Conservation (phyloP, 2,329 filamentous ascomycete species). For the Venturia carpophila region DNA sequence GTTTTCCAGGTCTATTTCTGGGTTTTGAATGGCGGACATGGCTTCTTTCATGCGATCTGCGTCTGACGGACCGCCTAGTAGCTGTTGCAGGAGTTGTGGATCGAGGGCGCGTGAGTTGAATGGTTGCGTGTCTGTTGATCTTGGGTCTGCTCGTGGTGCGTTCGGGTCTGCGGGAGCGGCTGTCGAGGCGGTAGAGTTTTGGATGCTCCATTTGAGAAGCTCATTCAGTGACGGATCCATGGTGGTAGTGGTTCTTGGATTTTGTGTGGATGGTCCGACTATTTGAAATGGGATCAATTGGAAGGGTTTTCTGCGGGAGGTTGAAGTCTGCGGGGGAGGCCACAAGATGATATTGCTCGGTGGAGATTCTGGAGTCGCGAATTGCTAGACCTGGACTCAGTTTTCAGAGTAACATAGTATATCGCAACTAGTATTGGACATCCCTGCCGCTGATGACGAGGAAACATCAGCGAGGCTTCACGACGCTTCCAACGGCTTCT, state of each 20-base stretch:
- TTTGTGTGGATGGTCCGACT: too few species aligned
- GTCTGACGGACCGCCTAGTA: conserved; percentile 80
- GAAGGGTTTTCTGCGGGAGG: neutral
- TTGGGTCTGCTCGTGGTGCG: conserved; percentile 21
- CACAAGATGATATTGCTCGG: neutral
- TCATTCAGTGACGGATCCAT: conserved; percentile 60
- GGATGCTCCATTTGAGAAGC: conserved; percentile 71
- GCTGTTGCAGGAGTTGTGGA: conserved; percentile 48
- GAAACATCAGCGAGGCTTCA: conserved; percentile 2
- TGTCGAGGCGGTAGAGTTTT: conserved; percentile 48
- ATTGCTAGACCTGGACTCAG: neutral
- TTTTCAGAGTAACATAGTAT: neutral
- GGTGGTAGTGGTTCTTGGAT: neutral
- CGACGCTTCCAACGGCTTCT: neutral
- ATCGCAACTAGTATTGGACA: neutral
- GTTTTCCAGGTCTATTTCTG: conserved; percentile 60
- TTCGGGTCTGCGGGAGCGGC: conserved; percentile 27
- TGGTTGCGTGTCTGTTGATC: conserved; percentile 22
- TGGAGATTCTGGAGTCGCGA: neutral
- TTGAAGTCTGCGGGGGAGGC: neutral
- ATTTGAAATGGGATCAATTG: too few species aligned
- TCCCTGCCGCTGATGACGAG: conserved; percentile 8
- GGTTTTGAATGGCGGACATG: conserved; percentile 65
- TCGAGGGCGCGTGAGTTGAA: conserved; percentile 15
- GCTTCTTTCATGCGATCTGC: conserved; percentile 84